Base-by-base conservation (phyloP, 148 eudicot genomes). In the Cornus suecica region DNA sequence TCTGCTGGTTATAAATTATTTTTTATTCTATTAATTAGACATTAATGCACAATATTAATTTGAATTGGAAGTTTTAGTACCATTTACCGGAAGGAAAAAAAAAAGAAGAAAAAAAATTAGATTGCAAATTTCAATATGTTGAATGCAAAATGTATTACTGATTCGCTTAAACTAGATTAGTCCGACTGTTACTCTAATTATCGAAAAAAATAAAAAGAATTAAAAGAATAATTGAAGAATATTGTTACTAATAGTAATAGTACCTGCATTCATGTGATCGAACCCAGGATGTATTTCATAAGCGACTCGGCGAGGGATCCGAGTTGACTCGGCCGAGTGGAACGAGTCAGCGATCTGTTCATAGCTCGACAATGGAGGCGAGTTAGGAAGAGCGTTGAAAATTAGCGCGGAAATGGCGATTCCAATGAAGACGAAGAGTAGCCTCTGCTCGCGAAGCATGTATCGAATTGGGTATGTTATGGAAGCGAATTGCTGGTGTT, bases 361-460 rank as follows among this genome's bases (percentile, higher is more conserved):
- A 18, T 32, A 15, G n/a, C 42, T 66, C 13, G 65, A 22, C 71
- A 74, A 8, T 27, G 73, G 9, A 3, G 79, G 64, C 51, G 68
- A 71, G 2, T 48, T 48, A 5, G 70, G 77, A 20, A 75, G 8
- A 23, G 77, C 22, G 31, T n/a, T 51, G 70, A 74, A 76, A 56
- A 79, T 66, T 29, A 72, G n/a, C n/a, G 37, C 48, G 3, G 82
- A 29, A 60, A 81, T 65, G 24, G 76, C 80, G 27, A 84, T 78
- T 48, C 87, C 87, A 11, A 81, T 26, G 54, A 79, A 64, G 18
- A 81, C 14, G 60, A 75, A 81, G 28, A 81, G 29, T 13, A 81
- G 67, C n/a, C 87, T 70, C 58, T 84, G 77, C 63, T 78, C 79
- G n/a, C 74, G 60, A 62, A 83, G 11, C 56, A 79, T 69, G 69